Evolutionary conservation across 345 rosid genomes (phyloP).

Genomic region (Salix purpurea): DNA sequence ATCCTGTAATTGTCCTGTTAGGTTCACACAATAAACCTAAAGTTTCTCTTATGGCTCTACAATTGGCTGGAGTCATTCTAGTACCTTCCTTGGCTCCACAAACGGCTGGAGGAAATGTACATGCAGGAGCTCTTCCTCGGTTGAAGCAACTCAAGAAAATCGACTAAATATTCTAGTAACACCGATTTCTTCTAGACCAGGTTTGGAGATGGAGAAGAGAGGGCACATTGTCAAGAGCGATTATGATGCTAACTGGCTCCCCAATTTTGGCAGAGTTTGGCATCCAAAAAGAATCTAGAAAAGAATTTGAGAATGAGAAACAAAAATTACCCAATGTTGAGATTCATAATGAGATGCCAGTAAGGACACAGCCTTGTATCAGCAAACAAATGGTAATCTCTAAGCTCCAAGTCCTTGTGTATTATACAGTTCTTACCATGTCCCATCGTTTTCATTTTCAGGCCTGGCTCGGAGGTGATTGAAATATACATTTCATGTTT

Average conservation of each 20-base stretch:
- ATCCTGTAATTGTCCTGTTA: conserved; percentile 23
- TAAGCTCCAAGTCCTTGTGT: neutral
- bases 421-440: neutral
- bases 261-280: conserved; percentile 96
- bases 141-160: conserved; percentile 41
- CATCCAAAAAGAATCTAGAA: conserved; percentile 82
- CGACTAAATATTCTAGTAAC: conserved; percentile 26
- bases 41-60: conserved; percentile 32
- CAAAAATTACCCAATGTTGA: conserved; percentile 43
- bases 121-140: conserved; percentile 87
- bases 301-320: conserved; percentile 77
- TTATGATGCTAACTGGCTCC: conserved; percentile 72
- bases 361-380: conserved; percentile 54
- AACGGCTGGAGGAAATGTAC: conserved; percentile 57
- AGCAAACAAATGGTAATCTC: conserved; percentile 71
- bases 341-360: conserved; percentile 43
- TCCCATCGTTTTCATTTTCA: neutral
- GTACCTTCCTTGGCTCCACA: conserved; percentile 12
- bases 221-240: conserved; percentile 50
- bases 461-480: neutral
- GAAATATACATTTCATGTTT: conserved; percentile 6
- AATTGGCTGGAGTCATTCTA: conserved; percentile 24
- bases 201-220: conserved; percentile 56
- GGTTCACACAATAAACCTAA: conserved; percentile 38
- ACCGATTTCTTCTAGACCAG: conserved; percentile 23